phyloP scores from a whole-genome alignment of 768 basidiomycete species.

The Tulasnella sp. region DNA sequence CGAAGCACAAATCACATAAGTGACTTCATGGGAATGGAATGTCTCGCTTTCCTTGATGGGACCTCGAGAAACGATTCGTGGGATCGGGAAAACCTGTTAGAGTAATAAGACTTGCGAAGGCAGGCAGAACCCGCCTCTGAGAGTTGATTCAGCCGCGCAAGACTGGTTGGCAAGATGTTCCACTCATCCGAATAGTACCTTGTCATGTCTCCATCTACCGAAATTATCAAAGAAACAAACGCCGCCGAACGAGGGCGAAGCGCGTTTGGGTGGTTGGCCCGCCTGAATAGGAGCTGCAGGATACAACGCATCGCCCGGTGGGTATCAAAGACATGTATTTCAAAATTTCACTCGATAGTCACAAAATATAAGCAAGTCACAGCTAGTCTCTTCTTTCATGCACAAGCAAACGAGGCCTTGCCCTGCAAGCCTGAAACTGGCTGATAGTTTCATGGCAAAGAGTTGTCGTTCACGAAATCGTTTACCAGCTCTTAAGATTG shows the following conservation, averaged over 20 bases:
- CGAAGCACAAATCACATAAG: neutral
- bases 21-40: neutral
- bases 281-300: neutral
- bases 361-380: neutral
- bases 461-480: slow-evolving; percentile 4
- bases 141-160: neutral
- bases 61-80: neutral
- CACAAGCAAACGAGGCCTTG: too few species aligned
- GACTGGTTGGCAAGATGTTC: neutral
- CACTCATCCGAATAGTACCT: neutral
- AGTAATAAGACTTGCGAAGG: too few species aligned
- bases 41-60: neutral
- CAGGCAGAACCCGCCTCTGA: neutral
- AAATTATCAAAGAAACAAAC: neutral
- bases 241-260: neutral
- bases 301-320: neutral
- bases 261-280: neutral
- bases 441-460: slow-evolving; percentile 28
- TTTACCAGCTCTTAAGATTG: too few species aligned
- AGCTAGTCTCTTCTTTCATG: neutral
- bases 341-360: too few species aligned
- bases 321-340: too few species aligned
- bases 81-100: neutral
- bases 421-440: neutral
- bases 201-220: neutral